These are phyloP conservation scores for Sarocladium brachiariae DNA, from an alignment of 2,329 filamentous ascomycete genomes.

Conservation along the genomic window DNA sequence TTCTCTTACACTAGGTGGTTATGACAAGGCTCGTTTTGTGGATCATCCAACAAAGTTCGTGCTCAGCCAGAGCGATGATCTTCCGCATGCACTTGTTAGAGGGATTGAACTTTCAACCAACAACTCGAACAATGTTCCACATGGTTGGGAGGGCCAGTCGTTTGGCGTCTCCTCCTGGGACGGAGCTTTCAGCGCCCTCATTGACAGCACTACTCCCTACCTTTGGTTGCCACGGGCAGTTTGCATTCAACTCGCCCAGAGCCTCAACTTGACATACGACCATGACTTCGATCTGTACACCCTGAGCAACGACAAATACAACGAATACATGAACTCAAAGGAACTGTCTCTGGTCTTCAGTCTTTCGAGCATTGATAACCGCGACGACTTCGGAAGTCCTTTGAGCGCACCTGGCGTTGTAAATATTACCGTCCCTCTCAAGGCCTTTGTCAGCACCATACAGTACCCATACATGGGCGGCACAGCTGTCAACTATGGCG, in stretches of 20 bases:
- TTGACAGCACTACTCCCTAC: slow-evolving; percentile 59
- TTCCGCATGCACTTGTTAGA: slow-evolving; percentile 54
- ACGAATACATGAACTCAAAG: slow-evolving; percentile 33
- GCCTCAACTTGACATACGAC: slow-evolving; percentile 60
- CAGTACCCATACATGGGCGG: slow-evolving; percentile 40
- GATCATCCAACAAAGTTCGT: slow-evolving; percentile 55
- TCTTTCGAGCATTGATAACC: slow-evolving; percentile 48
- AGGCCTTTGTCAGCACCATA: slow-evolving; percentile 43
- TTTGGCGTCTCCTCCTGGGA: slow-evolving; percentile 36
- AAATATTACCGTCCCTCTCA: slow-evolving; percentile 47
- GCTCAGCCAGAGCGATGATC: slow-evolving; percentile 45
- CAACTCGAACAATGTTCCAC: slow-evolving; percentile 15
- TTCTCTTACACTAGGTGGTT: slow-evolving; percentile 64
- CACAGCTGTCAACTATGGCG: slow-evolving; percentile 34
- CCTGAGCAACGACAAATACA: slow-evolving; percentile 51
- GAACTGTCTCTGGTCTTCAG: slow-evolving; percentile 50
- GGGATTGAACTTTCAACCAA: slow-evolving; percentile 36
- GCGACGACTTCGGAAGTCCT: slow-evolving; percentile 43
- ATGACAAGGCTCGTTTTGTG: slow-evolving; percentile 56
- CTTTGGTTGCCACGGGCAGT: slow-evolving; percentile 54
- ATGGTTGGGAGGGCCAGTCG: slow-evolving; percentile 18
- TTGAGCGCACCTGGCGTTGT: slow-evolving; percentile 42
- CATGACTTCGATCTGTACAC: slow-evolving; percentile 57
- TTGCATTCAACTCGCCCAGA: slow-evolving; percentile 57
- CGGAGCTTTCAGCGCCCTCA: slow-evolving; percentile 42